These are phyloP conservation scores for Backusella luteola DNA, from an alignment of 192 early-diverging fungal species.

Conservation along the genomic window DNA sequence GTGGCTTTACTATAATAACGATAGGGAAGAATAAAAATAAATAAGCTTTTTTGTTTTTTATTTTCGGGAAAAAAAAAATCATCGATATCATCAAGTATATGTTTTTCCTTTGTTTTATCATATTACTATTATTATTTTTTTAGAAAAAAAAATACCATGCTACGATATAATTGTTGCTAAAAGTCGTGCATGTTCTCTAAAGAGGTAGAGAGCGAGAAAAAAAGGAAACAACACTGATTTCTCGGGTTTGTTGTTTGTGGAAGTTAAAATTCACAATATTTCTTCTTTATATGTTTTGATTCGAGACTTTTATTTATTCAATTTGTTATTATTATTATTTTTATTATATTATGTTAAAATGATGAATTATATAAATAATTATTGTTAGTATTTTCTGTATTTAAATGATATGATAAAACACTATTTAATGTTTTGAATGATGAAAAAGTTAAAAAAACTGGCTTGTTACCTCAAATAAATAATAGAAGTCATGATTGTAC, in stretches of 20 bases:
- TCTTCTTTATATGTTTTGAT: neutral
- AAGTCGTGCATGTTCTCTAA: neutral
- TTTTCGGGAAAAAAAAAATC: neutral
- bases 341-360: neutral
- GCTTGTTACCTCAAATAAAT: conserved; percentile 8
- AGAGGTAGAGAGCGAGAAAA: neutral
- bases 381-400: neutral
- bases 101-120: neutral
- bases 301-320: neutral
- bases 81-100: neutral
- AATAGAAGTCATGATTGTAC: neutral
- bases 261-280: neutral
- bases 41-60: neutral
- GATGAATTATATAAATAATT: neutral
- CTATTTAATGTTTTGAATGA: neutral
- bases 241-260: neutral
- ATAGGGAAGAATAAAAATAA: neutral
- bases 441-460: neutral
- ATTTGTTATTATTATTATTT: neutral
- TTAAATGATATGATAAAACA: neutral
- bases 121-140: too few relatives aligned
- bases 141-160: neutral
- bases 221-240: neutral
- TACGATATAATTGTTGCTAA: neutral
- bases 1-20: neutral